phyloP scores from a whole-genome alignment of 2,329 filamentous ascomycete species.

The Massarina eburnea region DNA sequence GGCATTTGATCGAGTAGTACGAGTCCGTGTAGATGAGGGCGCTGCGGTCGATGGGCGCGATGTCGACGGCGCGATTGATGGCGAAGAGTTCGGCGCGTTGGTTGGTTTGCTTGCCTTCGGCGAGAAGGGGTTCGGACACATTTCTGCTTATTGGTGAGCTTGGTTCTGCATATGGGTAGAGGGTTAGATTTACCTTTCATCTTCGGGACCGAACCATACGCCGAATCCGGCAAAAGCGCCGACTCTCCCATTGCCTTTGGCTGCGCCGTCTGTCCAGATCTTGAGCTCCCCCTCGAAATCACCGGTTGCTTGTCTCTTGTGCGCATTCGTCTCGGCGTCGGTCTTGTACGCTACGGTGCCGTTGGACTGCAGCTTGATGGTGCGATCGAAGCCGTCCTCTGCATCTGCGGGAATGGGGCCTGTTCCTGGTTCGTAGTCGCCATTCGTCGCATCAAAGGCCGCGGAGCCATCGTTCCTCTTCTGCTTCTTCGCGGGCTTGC shows the following conservation, averaged over 20 bases:
- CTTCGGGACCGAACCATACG: constrained; percentile 64
- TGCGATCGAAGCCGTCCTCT: constrained; percentile 64
- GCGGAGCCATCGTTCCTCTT: constrained; percentile 34
- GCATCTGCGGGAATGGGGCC: constrained; percentile 58
- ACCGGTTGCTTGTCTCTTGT: constrained; percentile 50
- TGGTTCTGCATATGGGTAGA: constrained; percentile 3
- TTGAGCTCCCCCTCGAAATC: constrained; percentile 53
- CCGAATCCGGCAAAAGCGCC: constrained; percentile 63
- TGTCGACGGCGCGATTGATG: constrained; percentile 79
- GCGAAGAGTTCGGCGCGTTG: constrained; percentile 94
- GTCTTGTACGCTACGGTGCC: constrained; percentile 60
- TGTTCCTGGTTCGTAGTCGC: constrained; percentile 50
- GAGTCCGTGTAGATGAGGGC: constrained; percentile 86
- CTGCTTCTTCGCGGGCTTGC: constrained; percentile 40
- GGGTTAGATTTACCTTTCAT: constrained; percentile 51
- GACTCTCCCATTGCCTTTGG: constrained; percentile 58
- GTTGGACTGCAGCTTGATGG: constrained; percentile 54
- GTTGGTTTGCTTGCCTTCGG: constrained; percentile 76
- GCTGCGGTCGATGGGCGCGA: constrained; percentile 66
- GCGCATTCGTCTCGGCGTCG: constrained; percentile 48
- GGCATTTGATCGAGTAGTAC: constrained; percentile 86
- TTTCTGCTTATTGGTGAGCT: constrained; percentile 52
- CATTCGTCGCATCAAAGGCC: constrained; percentile 11
- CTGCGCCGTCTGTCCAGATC: constrained; percentile 67
- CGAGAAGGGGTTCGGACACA: constrained; percentile 74